Evolutionary conservation across 371 early-diverging fungal species (phyloP), one percentile per base, ranked within the genome.

Genomic region (Lichtheimia hyalospora): DNA sequence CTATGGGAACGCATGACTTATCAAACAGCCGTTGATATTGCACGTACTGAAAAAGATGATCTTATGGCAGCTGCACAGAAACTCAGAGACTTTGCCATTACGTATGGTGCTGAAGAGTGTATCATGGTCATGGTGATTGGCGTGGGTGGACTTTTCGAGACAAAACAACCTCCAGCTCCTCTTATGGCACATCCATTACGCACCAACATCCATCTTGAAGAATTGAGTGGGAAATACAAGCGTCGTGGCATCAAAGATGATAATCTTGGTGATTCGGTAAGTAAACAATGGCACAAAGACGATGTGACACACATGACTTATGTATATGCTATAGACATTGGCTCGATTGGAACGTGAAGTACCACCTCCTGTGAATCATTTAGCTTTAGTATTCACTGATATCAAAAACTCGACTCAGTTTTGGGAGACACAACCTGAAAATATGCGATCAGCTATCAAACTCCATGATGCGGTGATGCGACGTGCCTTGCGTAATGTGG

Each of bases 371-470:
- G 77, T 86, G 0, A 94, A 93, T 39, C 84, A 88, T 63, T 75
- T 96, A 6, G 93, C 93, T 0, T 74, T 97, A 56, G 95, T 96
- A 13, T 97, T 97, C 68, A 97, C 97, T 0, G 97, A 97, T 70
- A 95, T 96, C 71, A 94, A 93, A 55, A 92, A 89, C 71, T 96
- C 96, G 27, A 97, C 97, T 0, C 81, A 87, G 5, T 81, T 95
- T n/a, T 97, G 97, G 97, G 95, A 96, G 67, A 92, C 84, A 16
- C 83, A 89, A 40, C 89, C 89, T 0, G 83, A 84, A 16, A 92
- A 91, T 13, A 97, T 97, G 97, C 85, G 89, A 23, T 79, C 86
- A 34, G 93, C 96, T 3, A 91, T 94, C 74, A 91, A 92, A 74
- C 85, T 89, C 23, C 97, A 97, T 70, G 95, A 96, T 71, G 67